These are phyloP conservation scores for Vaccinium macrocarpon DNA, from an alignment of 148 eudicot species.

Conservation along the genomic window DNA sequence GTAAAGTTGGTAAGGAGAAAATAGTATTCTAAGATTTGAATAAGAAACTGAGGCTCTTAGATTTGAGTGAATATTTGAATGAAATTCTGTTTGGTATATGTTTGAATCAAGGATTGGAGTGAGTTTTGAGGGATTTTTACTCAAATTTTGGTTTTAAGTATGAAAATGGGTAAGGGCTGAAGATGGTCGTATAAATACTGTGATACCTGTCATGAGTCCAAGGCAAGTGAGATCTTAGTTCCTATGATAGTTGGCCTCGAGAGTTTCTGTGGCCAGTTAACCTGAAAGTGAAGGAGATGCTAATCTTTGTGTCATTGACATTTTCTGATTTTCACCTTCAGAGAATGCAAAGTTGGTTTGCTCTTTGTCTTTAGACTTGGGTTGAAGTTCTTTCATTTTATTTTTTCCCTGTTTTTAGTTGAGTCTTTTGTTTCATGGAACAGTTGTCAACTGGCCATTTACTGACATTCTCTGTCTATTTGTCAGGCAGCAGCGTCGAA, in stretches of 20 bases:
- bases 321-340: background rate
- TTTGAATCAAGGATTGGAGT: background rate
- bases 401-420: background rate
- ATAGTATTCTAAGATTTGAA: background rate
- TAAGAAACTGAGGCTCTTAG: background rate
- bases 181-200: background rate
- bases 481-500: conserved; percentile 38
- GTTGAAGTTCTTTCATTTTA: background rate
- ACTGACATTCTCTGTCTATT: conserved; percentile 2
- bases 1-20: background rate
- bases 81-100: background rate
- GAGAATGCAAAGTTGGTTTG: conserved; percentile 5
- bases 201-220: background rate
- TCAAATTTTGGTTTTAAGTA: background rate
- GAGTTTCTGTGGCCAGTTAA: background rate
- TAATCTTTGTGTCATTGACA: background rate
- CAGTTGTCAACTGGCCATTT: conserved; percentile 7
- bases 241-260: background rate
- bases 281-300: background rate
- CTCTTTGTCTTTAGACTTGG: background rate
- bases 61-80: background rate
- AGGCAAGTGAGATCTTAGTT: background rate
- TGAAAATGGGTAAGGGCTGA: background rate
- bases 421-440: background rate
- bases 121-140: background rate